Percentiles rank a stretch among this genome's conserved stretches.
Conservation (phyloP, 2,329 filamentous ascomycete species). For the Colletotrichum tamarilloi region DNA sequence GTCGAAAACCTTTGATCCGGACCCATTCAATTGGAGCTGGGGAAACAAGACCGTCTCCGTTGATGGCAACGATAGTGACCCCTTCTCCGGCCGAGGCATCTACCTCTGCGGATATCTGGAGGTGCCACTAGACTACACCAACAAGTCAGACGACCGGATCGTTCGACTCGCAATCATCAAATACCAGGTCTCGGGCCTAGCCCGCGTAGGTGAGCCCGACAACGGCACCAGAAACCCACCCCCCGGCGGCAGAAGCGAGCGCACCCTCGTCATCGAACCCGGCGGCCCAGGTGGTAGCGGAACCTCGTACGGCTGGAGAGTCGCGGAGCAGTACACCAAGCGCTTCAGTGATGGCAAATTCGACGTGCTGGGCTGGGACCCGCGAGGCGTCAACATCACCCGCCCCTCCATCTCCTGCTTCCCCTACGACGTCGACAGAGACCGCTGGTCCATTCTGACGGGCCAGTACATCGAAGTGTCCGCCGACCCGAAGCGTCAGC, state of each 20-base stretch:
- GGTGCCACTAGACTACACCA: slow-evolving; percentile 60
- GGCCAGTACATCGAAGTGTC: slow-evolving; percentile 52
- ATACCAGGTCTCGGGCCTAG: slow-evolving; percentile 59
- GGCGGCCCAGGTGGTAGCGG: slow-evolving; percentile 63
- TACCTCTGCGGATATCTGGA: slow-evolving; percentile 61
- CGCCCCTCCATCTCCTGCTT: slow-evolving; percentile 59
- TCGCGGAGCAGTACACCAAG: slow-evolving; percentile 49
- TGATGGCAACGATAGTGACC: slow-evolving; percentile 39
- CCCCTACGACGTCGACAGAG: slow-evolving; percentile 55
- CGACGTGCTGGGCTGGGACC: slow-evolving; percentile 65
- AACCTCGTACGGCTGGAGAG: slow-evolving; percentile 52
- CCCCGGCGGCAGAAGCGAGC: slow-evolving; percentile 51
- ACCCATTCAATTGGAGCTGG: slow-evolving; percentile 60
- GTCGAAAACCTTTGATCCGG: slow-evolving; percentile 54
- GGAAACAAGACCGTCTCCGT: slow-evolving; percentile 40
- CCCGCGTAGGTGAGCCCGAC: slow-evolving; percentile 33
- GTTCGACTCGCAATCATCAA: slow-evolving; percentile 60
- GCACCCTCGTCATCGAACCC: slow-evolving; percentile 62
- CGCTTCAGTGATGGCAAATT: slow-evolving; percentile 55
- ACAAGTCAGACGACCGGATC: slow-evolving; percentile 55
- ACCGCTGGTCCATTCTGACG: slow-evolving; percentile 56
- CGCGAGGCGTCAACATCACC: slow-evolving; percentile 62
- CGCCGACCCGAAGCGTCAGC: slow-evolving; percentile 46
- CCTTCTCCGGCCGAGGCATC: slow-evolving; percentile 53
- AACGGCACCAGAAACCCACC: slow-evolving; percentile 34